A percentile compares a stretch with the other conserved stretches of the same genome.
These are phyloP conservation scores for Chondrus crispus DNA, from an alignment of 23 red algal species.

Conservation along the genomic window DNA sequence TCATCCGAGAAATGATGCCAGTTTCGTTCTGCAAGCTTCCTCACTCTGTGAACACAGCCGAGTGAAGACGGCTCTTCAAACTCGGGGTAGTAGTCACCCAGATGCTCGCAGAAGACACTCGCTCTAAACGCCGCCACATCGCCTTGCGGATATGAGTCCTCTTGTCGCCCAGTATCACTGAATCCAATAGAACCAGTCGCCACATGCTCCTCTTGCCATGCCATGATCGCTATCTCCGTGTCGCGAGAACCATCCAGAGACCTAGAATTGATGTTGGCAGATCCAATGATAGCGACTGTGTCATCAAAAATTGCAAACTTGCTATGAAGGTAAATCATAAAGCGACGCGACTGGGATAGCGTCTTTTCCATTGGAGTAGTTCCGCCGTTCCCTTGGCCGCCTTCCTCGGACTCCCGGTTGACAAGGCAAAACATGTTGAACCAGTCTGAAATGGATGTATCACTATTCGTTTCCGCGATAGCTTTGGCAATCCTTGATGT, in stretches of 20 bases:
- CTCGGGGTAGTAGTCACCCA: conserved; percentile 39
- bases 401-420: conserved; percentile 65
- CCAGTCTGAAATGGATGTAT: conserved; percentile 51
- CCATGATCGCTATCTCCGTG: conserved; percentile 67
- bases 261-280: conserved; percentile 74
- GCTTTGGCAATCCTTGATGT: conserved; percentile 47
- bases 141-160: conserved; percentile 31
- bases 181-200: conserved; percentile 44
- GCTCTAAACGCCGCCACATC: conserved; percentile 73
- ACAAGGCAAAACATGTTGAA: conserved; percentile 73
- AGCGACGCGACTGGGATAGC: conserved; percentile 45
- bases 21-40: conserved; percentile 36
- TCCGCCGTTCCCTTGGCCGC: conserved; percentile 41
- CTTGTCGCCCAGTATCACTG: neutral
- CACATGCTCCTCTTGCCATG: conserved; percentile 68
- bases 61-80: conserved; percentile 58
- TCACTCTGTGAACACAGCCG: conserved; percentile 52
- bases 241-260: conserved; percentile 75
- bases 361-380: conserved; percentile 16
- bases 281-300: conserved; percentile 63
- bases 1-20: conserved; percentile 61
- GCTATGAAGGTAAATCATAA: conserved; percentile 76
- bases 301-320: conserved; percentile 85
- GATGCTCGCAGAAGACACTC: conserved; percentile 65
- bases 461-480: conserved; percentile 53